phyloP scores from a whole-genome alignment of 208 protist genomes.

The Leishmania major region DNA sequence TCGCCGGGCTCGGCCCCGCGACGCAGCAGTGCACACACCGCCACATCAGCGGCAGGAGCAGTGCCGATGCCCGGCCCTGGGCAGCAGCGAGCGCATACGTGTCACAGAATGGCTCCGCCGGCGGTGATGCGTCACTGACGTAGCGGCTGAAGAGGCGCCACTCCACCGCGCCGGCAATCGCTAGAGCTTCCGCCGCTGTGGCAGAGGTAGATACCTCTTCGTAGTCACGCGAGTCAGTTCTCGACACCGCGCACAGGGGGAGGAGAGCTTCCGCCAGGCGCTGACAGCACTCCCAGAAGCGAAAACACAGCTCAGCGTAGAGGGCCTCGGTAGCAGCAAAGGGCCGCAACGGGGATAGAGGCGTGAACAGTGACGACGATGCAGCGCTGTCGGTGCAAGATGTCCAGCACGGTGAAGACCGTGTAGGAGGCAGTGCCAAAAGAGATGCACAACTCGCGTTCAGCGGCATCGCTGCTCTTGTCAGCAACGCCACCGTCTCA shows the following conservation, averaged over 20 bases:
- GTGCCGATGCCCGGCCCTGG: neutral
- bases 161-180: neutral
- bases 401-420: neutral
- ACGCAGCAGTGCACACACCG: conserved; percentile 1
- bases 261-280: neutral
- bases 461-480: neutral
- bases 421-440: neutral
- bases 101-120: neutral
- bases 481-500: neutral
- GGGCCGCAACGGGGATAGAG: neutral
- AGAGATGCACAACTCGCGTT: neutral
- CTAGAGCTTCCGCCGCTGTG: neutral
- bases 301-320: neutral
- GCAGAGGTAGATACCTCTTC: neutral
- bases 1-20: neutral
- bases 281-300: neutral
- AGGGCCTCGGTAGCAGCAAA: neutral
- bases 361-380: neutral
- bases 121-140: neutral
- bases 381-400: neutral
- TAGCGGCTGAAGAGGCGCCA: neutral
- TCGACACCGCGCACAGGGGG: neutral
- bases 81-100: neutral
- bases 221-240: neutral
- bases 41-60: conserved; percentile 6